Percentiles rank a stretch among this genome's conserved stretches.
Evolutionary conservation across 768 basidiomycete species (phyloP).

Genomic region (Thelephora aurantiotincta): DNA sequence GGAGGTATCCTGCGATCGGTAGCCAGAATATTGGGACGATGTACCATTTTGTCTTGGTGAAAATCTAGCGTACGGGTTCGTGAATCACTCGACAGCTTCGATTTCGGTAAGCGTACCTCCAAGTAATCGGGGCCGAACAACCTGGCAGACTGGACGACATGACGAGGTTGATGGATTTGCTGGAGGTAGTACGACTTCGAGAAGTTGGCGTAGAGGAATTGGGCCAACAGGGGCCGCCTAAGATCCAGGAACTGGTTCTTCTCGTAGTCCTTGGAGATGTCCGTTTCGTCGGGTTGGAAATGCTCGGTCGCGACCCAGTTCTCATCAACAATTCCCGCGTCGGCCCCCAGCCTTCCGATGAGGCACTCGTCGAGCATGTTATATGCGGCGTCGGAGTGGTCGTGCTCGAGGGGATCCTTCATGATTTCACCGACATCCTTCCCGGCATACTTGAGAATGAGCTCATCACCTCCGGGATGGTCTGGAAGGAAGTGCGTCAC

Average conservation of each 20-base stretch:
- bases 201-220: slow-evolving; percentile 82
- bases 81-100: not conserved
- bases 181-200: slow-evolving; percentile 93
- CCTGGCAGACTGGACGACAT: slow-evolving; percentile 68
- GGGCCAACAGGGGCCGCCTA: slow-evolving; percentile 65
- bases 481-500: slow-evolving; percentile 73
- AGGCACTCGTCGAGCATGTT: slow-evolving; percentile 82
- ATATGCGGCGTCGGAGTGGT: slow-evolving; percentile 84
- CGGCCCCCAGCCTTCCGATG: slow-evolving; percentile 70
- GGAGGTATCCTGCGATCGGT: slow-evolving; percentile 72
- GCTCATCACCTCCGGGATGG: slow-evolving; percentile 92
- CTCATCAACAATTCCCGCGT: slow-evolving; percentile 63
- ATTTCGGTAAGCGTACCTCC: slow-evolving; percentile 37
- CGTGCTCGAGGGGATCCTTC: slow-evolving; percentile 70
- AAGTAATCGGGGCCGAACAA: slow-evolving; percentile 74
- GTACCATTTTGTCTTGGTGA: slow-evolving; percentile 86
- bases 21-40: slow-evolving; percentile 87
- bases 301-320: slow-evolving; percentile 87
- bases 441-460: slow-evolving; percentile 73
- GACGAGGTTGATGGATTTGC: slow-evolving; percentile 95
- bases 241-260: slow-evolving; percentile 90
- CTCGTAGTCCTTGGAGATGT: slow-evolving; percentile 66
- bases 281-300: slow-evolving; percentile 85
- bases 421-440: slow-evolving; percentile 71
- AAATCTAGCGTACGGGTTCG: slow-evolving; percentile 28